phyloP scores from a whole-genome alignment of 768 basidiomycete species.

The Termitomyces sp. region DNA sequence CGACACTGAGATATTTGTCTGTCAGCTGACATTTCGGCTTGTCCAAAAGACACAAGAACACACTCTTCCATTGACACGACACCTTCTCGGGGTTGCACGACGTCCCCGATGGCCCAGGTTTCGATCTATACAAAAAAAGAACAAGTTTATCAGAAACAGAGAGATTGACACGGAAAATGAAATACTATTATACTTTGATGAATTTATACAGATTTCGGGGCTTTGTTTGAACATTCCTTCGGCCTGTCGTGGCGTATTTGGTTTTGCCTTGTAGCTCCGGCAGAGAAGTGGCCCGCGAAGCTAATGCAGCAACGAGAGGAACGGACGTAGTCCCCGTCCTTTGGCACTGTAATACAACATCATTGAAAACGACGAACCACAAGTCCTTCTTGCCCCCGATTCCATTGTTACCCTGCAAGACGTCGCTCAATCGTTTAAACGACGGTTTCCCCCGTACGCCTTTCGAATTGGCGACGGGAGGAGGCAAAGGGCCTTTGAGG shows the following conservation, averaged over 20 bases:
- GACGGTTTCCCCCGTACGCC: conserved; percentile 78
- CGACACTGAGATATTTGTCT: conserved; percentile 42
- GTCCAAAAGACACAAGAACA: conserved; percentile 22
- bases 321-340: conserved; percentile 84
- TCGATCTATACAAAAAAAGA: conserved; percentile 51
- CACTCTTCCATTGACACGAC: conserved; percentile 91
- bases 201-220: conserved; percentile 94
- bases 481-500: conserved; percentile 34
- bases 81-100: conserved; percentile 69
- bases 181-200: conserved; percentile 53
- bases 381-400: conserved; percentile 73
- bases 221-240: conserved; percentile 69
- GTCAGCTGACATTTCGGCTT: not conserved
- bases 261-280: conserved; percentile 82
- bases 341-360: conserved; percentile 90
- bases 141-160: not conserved
- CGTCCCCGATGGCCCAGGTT: conserved; percentile 80
- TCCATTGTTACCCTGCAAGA: conserved; percentile 54
- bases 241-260: conserved; percentile 79
- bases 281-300: conserved; percentile 65
- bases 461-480: conserved; percentile 42
- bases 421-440: conserved; percentile 86
- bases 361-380: conserved; percentile 95
- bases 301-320: conserved; percentile 64
- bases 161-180: not conserved